Evolutionary conservation across 129 eudicot genomes (phyloP), one percentile per base, ranked within the genome.

Genomic region (Helianthus tuberosus): DNA sequence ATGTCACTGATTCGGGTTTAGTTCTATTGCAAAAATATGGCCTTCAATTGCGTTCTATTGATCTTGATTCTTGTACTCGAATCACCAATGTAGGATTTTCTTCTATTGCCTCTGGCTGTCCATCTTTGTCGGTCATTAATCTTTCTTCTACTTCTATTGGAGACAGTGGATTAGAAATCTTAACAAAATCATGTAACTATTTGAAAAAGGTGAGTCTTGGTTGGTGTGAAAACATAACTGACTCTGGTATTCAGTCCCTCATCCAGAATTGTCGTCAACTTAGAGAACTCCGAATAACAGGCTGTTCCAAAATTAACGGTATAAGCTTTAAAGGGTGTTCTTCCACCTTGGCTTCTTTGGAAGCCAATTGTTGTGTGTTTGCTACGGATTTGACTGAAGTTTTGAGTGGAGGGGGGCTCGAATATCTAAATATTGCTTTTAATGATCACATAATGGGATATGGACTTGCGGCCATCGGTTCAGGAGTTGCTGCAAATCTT

Each of bases 321-420:
- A 64, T 68, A 69, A 85, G 90, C 8, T 89, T 86, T 66, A 60
- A 70, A 76, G 92, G 90, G 4, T 83, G 89, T 74, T 71, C 90
- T 13, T 69, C 68, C 41, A 77, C 75, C 20, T 77, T 91, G 17
- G 29, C 81, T 41, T 83, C 77, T 77, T 53, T 91, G 60, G 97
- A 91, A 79, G 97, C 96, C 23, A 82, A 81, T 60, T 32, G 82
- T 11, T 91, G 97, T 68, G 74, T 62, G 41, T 88, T 89, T 36
- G 75, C 90, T 0, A 32, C 4, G 36, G 96, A 93, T 12, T 68
- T 89, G 11, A 4, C 6, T 2, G 73, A 81, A 5, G 74, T 86
- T 64, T 81, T 81, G 6, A 83, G 91, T 53, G 89, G 91, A 20
- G 89, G 93, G 4, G 96, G 89, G 17, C 79, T 91, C 29, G 82